phyloP scores from a whole-genome alignment of 805 yeast species.

The Vanderwaltozyma polyspora region DNA sequence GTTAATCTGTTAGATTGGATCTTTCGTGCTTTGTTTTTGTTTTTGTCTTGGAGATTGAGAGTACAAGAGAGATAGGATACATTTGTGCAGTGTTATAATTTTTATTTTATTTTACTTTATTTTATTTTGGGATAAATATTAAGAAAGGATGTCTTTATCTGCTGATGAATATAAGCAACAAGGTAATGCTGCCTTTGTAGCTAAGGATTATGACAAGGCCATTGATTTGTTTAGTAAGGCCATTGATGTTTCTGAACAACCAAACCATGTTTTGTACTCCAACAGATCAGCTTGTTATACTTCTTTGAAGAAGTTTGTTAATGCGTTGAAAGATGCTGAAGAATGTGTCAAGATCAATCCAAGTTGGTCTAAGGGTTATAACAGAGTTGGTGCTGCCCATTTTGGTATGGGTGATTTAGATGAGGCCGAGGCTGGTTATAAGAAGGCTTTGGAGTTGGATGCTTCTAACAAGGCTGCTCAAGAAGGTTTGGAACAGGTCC shows the following conservation, averaged over 20 bases:
- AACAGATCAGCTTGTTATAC: conserved; percentile 91
- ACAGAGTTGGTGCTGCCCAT: conserved; percentile 86
- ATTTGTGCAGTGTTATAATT: too few relatives aligned
- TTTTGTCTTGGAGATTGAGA: too few relatives aligned
- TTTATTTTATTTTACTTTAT: too few relatives aligned
- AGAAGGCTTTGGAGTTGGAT: conserved; percentile 73
- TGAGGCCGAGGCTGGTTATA: conserved; percentile 59
- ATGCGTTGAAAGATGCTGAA: conserved; percentile 78
- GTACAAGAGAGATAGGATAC: too few relatives aligned
- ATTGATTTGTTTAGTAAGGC: conserved; percentile 76
- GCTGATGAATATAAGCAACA: conserved; percentile 77
- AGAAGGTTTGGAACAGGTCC: conserved; percentile 65
- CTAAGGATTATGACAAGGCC: conserved; percentile 75
- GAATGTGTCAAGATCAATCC: conserved; percentile 73
- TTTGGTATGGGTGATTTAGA: conserved; percentile 76
- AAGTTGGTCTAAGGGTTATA: conserved; percentile 91
- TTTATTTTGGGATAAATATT: too few relatives aligned
- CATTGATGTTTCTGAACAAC: conserved; percentile 65
- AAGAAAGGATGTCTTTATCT: conserved; percentile 16
- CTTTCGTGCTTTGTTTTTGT: too few relatives aligned
- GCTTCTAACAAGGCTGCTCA: conserved; percentile 76
- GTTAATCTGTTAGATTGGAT: too few relatives aligned
- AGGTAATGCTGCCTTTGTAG: conserved; percentile 87
- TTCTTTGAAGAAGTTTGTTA: conserved; percentile 57
- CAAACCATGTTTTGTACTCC: conserved; percentile 87